phyloP scores from a whole-genome alignment of 2,329 filamentous ascomycete genomes.

The Colletotrichum karsti region DNA sequence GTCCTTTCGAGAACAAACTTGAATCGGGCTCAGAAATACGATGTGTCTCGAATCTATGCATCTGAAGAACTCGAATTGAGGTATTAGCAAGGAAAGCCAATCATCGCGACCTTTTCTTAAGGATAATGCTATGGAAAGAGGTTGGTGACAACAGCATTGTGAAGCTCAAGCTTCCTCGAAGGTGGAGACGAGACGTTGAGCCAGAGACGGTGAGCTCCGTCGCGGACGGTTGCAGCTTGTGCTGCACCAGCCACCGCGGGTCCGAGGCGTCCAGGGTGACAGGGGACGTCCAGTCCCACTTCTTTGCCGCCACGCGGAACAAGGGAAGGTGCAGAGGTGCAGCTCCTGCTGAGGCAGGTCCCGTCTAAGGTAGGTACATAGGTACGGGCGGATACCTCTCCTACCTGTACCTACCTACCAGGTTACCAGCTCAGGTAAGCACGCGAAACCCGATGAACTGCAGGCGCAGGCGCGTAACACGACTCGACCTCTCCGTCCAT shows the following conservation, averaged over 20 bases:
- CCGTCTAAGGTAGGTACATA: no score
- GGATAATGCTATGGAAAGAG: background rate
- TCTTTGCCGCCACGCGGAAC: constrained; percentile 16
- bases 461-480: constrained; percentile 28
- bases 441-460: constrained; percentile 30
- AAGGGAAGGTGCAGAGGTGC: constrained; percentile 16
- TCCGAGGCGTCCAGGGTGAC: background rate
- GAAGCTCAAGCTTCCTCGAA: background rate
- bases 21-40: no score
- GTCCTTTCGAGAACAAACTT: no score
- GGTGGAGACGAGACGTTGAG: constrained; percentile 17
- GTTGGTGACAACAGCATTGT: background rate
- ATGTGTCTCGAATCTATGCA: no score
- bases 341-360: background rate
- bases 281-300: constrained; percentile 12
- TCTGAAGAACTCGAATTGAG: no score
- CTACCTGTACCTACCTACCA: constrained; percentile 5
- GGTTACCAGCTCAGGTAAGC: constrained; percentile 26
- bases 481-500: constrained; percentile 24
- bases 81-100: no score
- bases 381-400: no score
- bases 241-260: constrained; percentile 17
- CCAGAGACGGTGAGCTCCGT: constrained; percentile 11
- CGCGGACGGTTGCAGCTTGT: background rate
- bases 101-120: no score